Conservation (phyloP, 148 eudicot genomes). For the Rheum nobile region DNA sequence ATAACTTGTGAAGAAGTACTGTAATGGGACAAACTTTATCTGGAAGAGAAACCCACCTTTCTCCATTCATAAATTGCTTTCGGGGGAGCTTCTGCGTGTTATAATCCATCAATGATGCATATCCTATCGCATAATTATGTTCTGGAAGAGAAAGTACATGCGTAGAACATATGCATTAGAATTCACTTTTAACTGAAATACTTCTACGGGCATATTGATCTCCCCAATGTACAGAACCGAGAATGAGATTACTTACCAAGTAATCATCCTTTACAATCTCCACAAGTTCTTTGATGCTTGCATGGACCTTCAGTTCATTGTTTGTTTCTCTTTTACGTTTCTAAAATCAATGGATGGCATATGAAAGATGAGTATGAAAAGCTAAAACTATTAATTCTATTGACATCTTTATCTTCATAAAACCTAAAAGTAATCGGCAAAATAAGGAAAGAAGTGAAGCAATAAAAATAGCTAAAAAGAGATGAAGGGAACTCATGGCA, state of each 20-base stretch:
- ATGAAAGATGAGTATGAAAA: not conserved
- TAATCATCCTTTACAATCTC: conserved; percentile 85
- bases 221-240: not conserved
- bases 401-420: too few relatives aligned
- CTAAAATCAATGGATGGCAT: conserved; percentile 16
- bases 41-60: conserved; percentile 30
- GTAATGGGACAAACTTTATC: not conserved
- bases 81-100: conserved; percentile 68
- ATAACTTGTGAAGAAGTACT: not conserved
- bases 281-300: conserved; percentile 51
- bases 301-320: conserved; percentile 54
- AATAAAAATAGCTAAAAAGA: not conserved
- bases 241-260: conserved; percentile 34
- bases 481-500: not conserved
- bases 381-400: too few relatives aligned
- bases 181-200: conserved; percentile 1
- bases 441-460: not conserved
- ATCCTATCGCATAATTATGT: conserved; percentile 64
- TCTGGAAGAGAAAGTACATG: conserved; percentile 78
- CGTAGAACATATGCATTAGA: conserved; percentile 1
- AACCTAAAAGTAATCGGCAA: too few relatives aligned
- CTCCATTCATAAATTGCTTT: conserved; percentile 45
- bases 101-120: conserved; percentile 60
- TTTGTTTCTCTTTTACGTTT: conserved; percentile 56
- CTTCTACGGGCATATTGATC: not conserved